phyloP scores from a whole-genome alignment of 106 monocot genomes.

The Chionographis japonica region DNA sequence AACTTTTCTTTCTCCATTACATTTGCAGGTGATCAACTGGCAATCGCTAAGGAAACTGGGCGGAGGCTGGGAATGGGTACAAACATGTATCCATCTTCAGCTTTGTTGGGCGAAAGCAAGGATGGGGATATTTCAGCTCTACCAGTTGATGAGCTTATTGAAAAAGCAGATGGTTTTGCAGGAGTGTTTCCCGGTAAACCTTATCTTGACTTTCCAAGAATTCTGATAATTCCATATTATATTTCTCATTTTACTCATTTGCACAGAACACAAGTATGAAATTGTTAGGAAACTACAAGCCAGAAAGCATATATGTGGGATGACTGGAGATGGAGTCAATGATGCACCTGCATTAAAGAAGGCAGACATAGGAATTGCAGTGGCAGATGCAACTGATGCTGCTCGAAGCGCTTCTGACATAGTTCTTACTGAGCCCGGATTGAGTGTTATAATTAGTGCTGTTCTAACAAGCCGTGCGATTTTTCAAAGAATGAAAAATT shows the following conservation, averaged over 20 bases:
- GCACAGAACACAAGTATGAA: conserved; percentile 29
- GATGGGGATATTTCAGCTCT: conserved; percentile 16
- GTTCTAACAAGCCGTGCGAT: conserved; percentile 30
- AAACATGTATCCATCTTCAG: conserved; percentile 32
- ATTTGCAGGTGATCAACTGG: conserved; percentile 25
- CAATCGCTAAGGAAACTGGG: conserved; percentile 28
- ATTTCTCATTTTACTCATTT: not conserved
- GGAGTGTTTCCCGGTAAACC: conserved; percentile 22
- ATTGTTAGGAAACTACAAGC: conserved; percentile 25
- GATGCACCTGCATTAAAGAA: conserved; percentile 33
- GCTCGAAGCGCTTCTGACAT: conserved; percentile 30
- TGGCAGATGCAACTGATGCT: conserved; percentile 33
- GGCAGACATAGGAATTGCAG: conserved; percentile 33
- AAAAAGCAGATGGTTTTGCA: conserved; percentile 26
- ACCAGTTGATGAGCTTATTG: conserved; percentile 26
- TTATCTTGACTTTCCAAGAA: not conserved
- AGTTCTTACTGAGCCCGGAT: conserved; percentile 29
- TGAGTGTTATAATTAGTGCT: conserved; percentile 33
- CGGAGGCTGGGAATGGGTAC: conserved; percentile 27
- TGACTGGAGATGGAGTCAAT: conserved; percentile 38
- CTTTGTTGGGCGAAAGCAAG: conserved; percentile 16
- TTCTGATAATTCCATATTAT: not conserved
- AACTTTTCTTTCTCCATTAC: not conserved
- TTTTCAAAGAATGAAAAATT: conserved; percentile 34
- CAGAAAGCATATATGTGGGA: conserved; percentile 30